These are phyloP conservation scores for Rhizopogon roseolus DNA, from an alignment of 768 basidiomycete species.

Conservation along the genomic window DNA sequence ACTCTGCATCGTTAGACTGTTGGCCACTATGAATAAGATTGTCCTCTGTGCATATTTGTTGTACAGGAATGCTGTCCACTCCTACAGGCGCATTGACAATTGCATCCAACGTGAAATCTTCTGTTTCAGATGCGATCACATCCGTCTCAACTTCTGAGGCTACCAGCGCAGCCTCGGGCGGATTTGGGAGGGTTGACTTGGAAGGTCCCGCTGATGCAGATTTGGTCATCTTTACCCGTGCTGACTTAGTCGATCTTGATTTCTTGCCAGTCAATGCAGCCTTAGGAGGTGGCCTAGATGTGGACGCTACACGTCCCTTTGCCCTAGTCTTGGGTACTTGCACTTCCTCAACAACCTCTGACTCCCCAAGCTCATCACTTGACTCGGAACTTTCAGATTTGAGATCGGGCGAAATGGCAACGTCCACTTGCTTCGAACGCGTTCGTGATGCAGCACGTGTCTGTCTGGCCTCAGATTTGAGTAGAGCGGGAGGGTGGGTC, in stretches of 20 bases:
- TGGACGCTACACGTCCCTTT: background rate
- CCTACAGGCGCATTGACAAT: background rate
- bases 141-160: background rate
- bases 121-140: background rate
- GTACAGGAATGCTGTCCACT: background rate
- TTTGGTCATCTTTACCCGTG: background rate
- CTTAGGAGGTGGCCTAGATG: background rate
- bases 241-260: background rate
- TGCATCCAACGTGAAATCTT: background rate
- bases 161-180: background rate
- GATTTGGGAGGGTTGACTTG: background rate
- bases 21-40: background rate
- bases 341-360: conserved; percentile 10
- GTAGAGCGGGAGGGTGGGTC: conserved; percentile 12
- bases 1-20: background rate
- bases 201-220: background rate
- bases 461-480: conserved; percentile 2
- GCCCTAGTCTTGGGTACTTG: conserved; percentile 6
- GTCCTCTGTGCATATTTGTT: background rate
- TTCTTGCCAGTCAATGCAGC: background rate
- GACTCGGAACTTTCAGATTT: conserved; percentile 5
- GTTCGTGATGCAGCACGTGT: conserved; percentile 6
- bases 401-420: background rate
- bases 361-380: conserved; percentile 18
- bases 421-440: conserved; percentile 4